Base-by-base conservation (phyloP, 2,329 filamentous ascomycete species). In the Rosellinia necatrix region DNA sequence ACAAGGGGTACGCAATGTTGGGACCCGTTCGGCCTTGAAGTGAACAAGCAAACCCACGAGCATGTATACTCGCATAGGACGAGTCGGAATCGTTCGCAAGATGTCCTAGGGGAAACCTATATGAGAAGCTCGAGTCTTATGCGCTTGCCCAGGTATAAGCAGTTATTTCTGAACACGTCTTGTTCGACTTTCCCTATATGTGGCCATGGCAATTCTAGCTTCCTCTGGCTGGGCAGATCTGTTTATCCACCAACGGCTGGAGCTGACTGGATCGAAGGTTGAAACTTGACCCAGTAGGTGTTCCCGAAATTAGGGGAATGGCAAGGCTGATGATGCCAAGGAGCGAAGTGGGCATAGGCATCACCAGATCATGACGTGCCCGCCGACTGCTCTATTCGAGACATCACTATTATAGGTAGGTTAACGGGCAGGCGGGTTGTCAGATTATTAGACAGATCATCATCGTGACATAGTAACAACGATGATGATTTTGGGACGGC, bases 311-410 rank as follows among this genome's bases (percentile, higher is more conserved):
- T 29, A 22, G 17, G 27, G 27, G 41, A 34, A 49, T 40, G 49
- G 6, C 30, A 22, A 43, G 49, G 38, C 38, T 43, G 48, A 27
- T 43, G 48, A 27, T 13, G 22, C 29, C 21, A 24, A 44, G 38
- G 21, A 8, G 29, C 12, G 25, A 51, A 15, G 22, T 17, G 22
- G 29, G 25, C 19, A 13, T 3, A 25, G 10, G 35, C 37, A 17
- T n/a, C n/a, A n/a, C n/a, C n/a, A n/a, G n/a, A n/a, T n/a, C 7
- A 32, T 52, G 29, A 32, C 17, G 41, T 34, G 47, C 32, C 51
- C 9, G 19, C 38, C 2, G 22, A 10, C 10, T 27, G 38, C 40
- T 42, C 19, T 50, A 27, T 12, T n/a, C 41, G 47, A 56, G 40
- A 56, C 34, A 8, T n/a, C n/a, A n/a, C n/a, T n/a, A n/a, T n/a